Evolutionary conservation across 2,329 filamentous ascomycete genomes (phyloP), one percentile per base, ranked within the genome.

Genomic region (Penicillium occitanis): DNA sequence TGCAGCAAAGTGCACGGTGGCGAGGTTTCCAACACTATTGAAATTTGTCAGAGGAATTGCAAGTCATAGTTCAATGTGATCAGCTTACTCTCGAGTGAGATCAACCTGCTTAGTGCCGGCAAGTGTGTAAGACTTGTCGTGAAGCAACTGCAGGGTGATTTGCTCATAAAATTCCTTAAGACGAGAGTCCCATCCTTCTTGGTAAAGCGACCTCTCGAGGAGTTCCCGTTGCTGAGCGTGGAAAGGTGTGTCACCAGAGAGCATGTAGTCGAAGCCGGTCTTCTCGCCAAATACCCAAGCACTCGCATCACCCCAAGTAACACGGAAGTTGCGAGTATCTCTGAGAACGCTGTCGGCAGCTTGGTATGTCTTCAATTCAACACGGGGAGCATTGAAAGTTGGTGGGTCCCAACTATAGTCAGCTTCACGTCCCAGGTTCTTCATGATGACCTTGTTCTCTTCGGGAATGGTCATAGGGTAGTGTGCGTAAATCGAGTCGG

Each of bases 401-500:
- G 91, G 91, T 1, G 85, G 84, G 5, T 87, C 84, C 72, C 88
- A 95, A 74, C 86, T 87, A 78, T 93, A 96, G 33, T 88, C 81
- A 35, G 90, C 80, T 53, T 84, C 89, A 53, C 90, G 87, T 64
- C 86, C 86, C 5, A 95, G 82, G 57, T 87, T 82, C 51, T 85
- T 87, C 69, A 93, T 83, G 68, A 93, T 93, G 68, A 85, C 87
- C 66, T 84, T 79, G 76, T 92, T 95, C 74, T 93, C 91, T 0
- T 82, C 80, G 0, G 92, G 91, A 1, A 90, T 88, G 2, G 86
- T 88, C 72, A 89, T 85, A 53, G 88, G 91, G 73, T 90, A 93
- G 74, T 93, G 91, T 0, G 90, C 91, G 69, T 94, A 96, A 64
- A 93, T 87, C 0, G 90, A 93, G 79, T 95, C 89, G 22, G 83